These are phyloP conservation scores for Pleurotus salmoneostramineus DNA, from an alignment of 768 basidiomycete species.

Conservation along the genomic window DNA sequence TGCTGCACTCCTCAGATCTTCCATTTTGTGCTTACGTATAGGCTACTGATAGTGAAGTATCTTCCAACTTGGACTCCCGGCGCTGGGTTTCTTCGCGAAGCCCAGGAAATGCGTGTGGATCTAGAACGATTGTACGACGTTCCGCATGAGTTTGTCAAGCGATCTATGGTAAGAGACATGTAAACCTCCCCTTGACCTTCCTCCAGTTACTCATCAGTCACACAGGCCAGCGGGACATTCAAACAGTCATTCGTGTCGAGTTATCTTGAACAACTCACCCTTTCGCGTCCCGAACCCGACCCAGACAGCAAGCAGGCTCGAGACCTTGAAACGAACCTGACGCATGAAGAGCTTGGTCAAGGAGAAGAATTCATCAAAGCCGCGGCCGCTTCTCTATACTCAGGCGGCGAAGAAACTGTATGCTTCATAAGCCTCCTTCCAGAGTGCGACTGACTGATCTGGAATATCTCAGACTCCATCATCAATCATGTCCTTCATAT, in stretches of 20 bases:
- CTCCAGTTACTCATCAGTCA: background rate
- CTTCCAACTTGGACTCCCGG: conserved; percentile 29
- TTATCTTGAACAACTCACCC: conserved; percentile 16
- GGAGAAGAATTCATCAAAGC: conserved; percentile 26
- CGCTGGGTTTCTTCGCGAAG: conserved; percentile 18
- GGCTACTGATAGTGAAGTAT: conserved; percentile 19
- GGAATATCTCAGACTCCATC: conserved; percentile 19
- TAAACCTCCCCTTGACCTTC: background rate
- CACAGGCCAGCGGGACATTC: conserved; percentile 13
- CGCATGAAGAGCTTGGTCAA: conserved; percentile 3
- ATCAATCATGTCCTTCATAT: conserved; percentile 28
- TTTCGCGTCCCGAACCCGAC: too few species aligned
- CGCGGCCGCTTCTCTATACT: conserved; percentile 24
- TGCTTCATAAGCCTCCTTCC: background rate
- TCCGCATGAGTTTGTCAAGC: conserved; percentile 24
- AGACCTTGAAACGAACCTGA: too few species aligned
- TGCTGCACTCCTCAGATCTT: background rate
- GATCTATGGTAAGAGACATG: conserved; percentile 16
- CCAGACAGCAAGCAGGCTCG: too few species aligned
- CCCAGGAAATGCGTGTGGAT: conserved; percentile 19
- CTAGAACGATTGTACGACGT: conserved; percentile 23
- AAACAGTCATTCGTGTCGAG: conserved; percentile 17
- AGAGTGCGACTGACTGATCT: background rate
- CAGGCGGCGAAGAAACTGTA: conserved; percentile 27
- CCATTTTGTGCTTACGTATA: background rate